phyloP scores from a whole-genome alignment of 306 rosid genomes.

The Vicia villosa region DNA sequence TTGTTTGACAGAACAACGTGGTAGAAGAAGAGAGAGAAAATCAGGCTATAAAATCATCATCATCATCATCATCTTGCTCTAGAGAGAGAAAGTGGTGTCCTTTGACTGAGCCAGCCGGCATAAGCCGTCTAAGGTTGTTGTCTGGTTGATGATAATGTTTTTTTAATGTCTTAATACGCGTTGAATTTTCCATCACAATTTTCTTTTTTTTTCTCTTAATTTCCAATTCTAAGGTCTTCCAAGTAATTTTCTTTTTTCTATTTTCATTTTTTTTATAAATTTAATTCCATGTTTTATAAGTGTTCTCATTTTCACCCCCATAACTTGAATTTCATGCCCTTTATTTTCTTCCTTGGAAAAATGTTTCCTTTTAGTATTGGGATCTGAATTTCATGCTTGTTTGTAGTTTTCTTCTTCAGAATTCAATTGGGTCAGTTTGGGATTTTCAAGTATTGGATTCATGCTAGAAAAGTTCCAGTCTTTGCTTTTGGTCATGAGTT shows the following conservation, averaged over 20 bases:
- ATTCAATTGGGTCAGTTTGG: constrained; percentile 39
- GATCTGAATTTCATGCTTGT: constrained; percentile 38
- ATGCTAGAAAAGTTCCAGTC: constrained; percentile 30
- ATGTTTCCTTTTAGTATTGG: constrained; percentile 5
- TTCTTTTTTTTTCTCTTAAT: constrained; percentile 27
- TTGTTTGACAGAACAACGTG: constrained; percentile 34
- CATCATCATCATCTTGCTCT: constrained; percentile 13
- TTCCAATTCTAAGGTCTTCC: constrained; percentile 38
- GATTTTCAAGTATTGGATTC: constrained; percentile 35
- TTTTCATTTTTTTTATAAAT: neutral
- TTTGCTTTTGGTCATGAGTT: constrained; percentile 37
- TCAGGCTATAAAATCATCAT: constrained; percentile 24
- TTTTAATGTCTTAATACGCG: constrained; percentile 67
- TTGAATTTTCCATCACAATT: constrained; percentile 51
- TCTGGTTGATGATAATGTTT: constrained; percentile 35
- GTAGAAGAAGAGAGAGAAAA: constrained; percentile 29
- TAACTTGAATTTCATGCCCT: constrained; percentile 24
- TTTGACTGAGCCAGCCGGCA: constrained; percentile 83
- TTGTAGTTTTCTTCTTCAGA: constrained; percentile 33
- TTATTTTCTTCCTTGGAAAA: neutral
- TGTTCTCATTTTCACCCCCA: constrained; percentile 26
- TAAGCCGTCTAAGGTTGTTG: constrained; percentile 57
- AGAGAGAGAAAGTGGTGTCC: constrained; percentile 39
- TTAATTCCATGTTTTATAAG: constrained; percentile 32
- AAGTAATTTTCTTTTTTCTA: constrained; percentile 21